Evolutionary conservation across 768 basidiomycete genomes (phyloP), one percentile per base, ranked within the genome.

Genomic region (Termitomyces sp.): DNA sequence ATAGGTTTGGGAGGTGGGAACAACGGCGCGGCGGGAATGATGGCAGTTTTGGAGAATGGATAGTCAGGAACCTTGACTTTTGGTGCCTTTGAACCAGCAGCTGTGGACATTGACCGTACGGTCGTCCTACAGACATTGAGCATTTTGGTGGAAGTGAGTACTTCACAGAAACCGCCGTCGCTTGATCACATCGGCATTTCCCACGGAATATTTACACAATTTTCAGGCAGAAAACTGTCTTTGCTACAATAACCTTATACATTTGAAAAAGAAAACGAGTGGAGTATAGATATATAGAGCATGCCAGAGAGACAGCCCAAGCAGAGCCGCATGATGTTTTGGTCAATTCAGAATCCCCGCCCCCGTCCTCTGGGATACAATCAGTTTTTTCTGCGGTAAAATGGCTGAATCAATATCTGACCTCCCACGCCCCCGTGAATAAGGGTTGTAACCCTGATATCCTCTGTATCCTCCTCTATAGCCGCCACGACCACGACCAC

Each of bases 341-440:
- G 10, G 12, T 60, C 46, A 42, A 19, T 47, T 72, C 62, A 89
- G 65, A 72, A 89, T 43, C 91, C 91, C 64, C 91, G 86, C 61
- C 88, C 91, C 66, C 91, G 76, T 44, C 64, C 64, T 54, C 64
- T 65, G 57, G 8, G 9, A 42, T 35, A 37, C 14, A 37, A 19
- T 62, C 44, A 61, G 50, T 42, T 43, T 37, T 30, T 48, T 42
- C n/a, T 4, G 6, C 10, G 10, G 37, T 27, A n/a, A 39, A 30
- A 40, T 6, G 19, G 12, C 51, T 21, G 30, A 28, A 5, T 11
- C 17, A 7, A 17, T 6, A 47, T 41, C 83, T 72, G 68, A 90
- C 89, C 91, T 85, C 69, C 91, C 89, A 61, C 92, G 84, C 49
- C 77, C 80, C 58, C 82, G 72, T 59, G 78, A 72, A 68, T 89